Evolutionary conservation across 2,329 filamentous ascomycete genomes (phyloP), one percentile per base, ranked within the genome.

Genomic region (Penicillium concentricum): DNA sequence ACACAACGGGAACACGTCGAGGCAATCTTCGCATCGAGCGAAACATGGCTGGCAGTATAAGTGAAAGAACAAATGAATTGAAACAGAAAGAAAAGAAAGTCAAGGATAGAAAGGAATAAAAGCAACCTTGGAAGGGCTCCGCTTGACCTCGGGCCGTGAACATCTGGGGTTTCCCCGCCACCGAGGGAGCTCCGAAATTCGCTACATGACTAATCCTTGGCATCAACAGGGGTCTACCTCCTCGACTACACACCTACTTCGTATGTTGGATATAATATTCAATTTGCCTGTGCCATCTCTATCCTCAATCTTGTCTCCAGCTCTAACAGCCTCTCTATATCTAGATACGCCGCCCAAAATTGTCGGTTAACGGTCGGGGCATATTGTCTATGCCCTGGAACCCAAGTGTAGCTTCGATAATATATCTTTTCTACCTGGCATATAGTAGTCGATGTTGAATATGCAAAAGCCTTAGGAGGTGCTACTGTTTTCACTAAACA

Each of bases 11-110:
- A 39, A 68, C 53, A 49, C 67, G 72, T 64, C 73, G 73, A 57
- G 73, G 70, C 44, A 74, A 51, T 60, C 72, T 70, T 64, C 74
- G 72, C 46, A 71, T 57, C 55, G 66, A 67, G 46, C 74, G 74
- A 62, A 76, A 58, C 75, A 76, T 76, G 15, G 15, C 51, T 41
- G 22, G n/a, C 9, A 8, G 6, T 10, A 15, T 8, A 18, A 20
- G 7, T 46, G 4, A 5, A 22, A 46, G 15, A 7, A 12, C 16
- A n/a, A 46, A 30, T 46, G 37, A 50, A 39, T 42, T 34, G 26
- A 35, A 48, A 26, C 15, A 18, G 20, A 20, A 22, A 37, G 22
- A 18, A 43, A 24, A 43, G 22, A 18, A 43, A 24, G 9, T 3
- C 8, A 13, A 41, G 13, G 3, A 51, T 4, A 28, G 28, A 38